A percentile compares a stretch with the other conserved stretches of the same genome.
Conservation (phyloP, 1,284 basidiomycete species). For the Chiua sp. region DNA sequence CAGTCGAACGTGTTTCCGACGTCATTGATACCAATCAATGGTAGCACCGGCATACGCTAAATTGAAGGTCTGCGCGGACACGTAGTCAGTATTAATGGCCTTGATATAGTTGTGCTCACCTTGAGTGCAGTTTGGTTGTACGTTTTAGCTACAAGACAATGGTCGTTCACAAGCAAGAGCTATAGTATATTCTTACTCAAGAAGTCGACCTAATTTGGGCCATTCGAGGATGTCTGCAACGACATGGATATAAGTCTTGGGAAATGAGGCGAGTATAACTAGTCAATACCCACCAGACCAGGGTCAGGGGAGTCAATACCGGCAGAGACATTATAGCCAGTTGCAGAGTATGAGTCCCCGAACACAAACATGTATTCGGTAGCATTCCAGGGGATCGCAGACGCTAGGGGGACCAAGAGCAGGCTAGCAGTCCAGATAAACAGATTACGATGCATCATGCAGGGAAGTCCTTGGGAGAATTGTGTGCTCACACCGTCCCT, state of each 20-base stretch:
- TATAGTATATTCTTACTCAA: conserved; percentile 43
- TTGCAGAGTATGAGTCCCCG: conserved; percentile 59
- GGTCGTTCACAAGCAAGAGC: background rate
- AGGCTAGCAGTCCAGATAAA: conserved; percentile 10
- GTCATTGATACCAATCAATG: conserved; percentile 72
- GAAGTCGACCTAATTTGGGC: conserved; percentile 66
- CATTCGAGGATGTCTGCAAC: conserved; percentile 69
- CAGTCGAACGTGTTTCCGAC: conserved; percentile 59
- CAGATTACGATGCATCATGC: conserved; percentile 19
- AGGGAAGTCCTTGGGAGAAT: background rate
- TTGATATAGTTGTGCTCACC: conserved; percentile 32
- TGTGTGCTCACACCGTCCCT: background rate
- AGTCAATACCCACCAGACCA: conserved; percentile 48
- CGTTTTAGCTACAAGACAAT: conserved; percentile 36
- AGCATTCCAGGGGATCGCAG: conserved; percentile 45
- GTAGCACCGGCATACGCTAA: conserved; percentile 66
- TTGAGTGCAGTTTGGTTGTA: conserved; percentile 64
- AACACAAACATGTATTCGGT: conserved; percentile 59
- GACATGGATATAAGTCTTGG: conserved; percentile 6
- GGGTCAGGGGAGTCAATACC: conserved; percentile 60
- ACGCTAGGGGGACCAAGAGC: conserved; percentile 9
- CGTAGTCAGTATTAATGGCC: background rate
- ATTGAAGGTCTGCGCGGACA: conserved; percentile 53
- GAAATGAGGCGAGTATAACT: background rate
- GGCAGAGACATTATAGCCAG: conserved; percentile 63